These are phyloP conservation scores for Colletotrichum costaricense DNA, from an alignment of 2,329 filamentous ascomycete species.

Conservation along the genomic window DNA sequence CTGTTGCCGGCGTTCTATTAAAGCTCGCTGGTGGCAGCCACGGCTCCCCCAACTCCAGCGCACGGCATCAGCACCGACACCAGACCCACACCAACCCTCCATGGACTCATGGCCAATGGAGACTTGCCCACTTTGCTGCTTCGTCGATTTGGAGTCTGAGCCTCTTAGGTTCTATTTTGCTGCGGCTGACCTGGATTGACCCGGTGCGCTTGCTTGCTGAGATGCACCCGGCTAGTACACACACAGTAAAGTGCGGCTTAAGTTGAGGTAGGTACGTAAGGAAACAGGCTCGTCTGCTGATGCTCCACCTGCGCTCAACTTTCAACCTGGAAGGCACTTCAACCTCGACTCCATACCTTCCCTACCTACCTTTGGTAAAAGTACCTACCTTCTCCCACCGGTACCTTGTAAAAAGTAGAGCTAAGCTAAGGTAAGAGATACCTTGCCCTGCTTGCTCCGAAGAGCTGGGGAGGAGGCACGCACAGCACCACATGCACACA, in stretches of 20 bases:
- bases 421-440: neutral
- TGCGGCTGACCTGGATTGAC: neutral
- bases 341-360: neutral
- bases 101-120: neutral
- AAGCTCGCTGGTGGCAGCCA: slow-evolving; percentile 17
- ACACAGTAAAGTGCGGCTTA: neutral
- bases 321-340: neutral
- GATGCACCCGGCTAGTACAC: neutral
- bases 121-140: neutral
- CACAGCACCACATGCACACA: neutral
- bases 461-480: neutral
- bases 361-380: neutral
- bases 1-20: slow-evolving; percentile 15
- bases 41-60: slow-evolving; percentile 6
- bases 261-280: neutral
- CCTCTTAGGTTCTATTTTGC: neutral
- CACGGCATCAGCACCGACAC: slow-evolving; percentile 16
- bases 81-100: neutral
- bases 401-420: neutral
- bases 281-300: neutral
- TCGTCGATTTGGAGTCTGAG: neutral
- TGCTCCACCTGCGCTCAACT: neutral
- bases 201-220: neutral
- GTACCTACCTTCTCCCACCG: neutral
- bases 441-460: neutral